Evolutionary conservation across 2,329 filamentous ascomycete species (phyloP).

Genomic region (Blastomyces percursus): DNA sequence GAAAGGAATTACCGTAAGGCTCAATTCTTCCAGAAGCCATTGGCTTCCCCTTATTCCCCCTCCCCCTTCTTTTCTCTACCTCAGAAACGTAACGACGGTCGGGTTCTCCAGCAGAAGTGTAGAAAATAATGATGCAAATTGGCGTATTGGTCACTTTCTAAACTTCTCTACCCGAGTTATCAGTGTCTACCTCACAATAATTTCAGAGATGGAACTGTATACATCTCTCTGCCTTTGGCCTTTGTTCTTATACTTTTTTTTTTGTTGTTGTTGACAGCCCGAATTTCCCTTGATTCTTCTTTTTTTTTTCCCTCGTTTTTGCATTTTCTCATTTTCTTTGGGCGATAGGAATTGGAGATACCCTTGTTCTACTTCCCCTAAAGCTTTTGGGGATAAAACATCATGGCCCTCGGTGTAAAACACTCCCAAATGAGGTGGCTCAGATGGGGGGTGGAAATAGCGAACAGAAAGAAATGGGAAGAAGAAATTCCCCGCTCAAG

Average conservation of each 20-base stretch:
- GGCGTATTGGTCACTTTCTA: background rate
- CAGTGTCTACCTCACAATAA: background rate
- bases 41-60: background rate
- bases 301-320: background rate
- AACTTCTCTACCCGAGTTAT: background rate
- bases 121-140: background rate
- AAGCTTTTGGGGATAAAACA: background rate
- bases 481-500: background rate
- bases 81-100: background rate
- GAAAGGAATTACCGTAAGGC: background rate
- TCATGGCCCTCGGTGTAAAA: background rate
- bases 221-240: background rate
- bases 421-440: background rate
- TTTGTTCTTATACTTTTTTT: background rate
- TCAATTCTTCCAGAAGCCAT: background rate
- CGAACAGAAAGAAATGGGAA: background rate
- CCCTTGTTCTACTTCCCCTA: background rate
- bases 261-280: background rate
- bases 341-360: background rate
- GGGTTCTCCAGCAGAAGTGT: background rate
- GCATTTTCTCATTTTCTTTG: background rate
- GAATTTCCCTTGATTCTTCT: background rate
- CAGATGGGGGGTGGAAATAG: background rate
- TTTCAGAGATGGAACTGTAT: constrained; percentile 1
- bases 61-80: background rate